phyloP scores from a whole-genome alignment of 192 early-diverging fungal genomes.

The Coemansia sp. region DNA sequence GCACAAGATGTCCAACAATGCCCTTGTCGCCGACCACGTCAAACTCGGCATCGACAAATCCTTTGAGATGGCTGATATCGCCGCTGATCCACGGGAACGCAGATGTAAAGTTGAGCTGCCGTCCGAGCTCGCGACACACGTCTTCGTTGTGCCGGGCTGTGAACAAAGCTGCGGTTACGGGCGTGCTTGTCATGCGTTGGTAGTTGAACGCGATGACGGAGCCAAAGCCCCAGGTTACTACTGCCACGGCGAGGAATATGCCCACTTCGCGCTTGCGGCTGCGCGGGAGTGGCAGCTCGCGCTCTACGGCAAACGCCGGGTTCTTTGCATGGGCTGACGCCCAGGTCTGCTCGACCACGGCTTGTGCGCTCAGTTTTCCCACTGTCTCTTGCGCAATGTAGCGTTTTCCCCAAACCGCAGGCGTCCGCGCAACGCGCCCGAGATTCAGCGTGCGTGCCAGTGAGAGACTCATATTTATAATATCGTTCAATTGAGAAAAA shows the following conservation, averaged over 20 bases:
- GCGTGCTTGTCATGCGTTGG: conserved; percentile 55
- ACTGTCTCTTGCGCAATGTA: background rate
- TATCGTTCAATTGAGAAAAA: background rate
- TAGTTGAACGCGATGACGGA: conserved; percentile 55
- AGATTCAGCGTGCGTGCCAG: background rate
- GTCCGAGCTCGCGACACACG: conserved; percentile 30
- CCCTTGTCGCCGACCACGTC: conserved; percentile 48
- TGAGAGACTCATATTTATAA: conserved; percentile 7
- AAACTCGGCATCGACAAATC: conserved; percentile 51
- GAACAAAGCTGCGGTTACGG: conserved; percentile 52
- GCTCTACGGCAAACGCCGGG: conserved; percentile 51
- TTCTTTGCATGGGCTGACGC: conserved; percentile 46
- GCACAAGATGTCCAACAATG: conserved; percentile 35
- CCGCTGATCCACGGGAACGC: conserved; percentile 56
- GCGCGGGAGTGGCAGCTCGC: conserved; percentile 44
- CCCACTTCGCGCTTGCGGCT: conserved; percentile 51
- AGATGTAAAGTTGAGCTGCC: conserved; percentile 49
- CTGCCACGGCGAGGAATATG: conserved; percentile 37
- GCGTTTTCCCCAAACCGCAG: background rate
- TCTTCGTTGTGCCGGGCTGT: conserved; percentile 50
- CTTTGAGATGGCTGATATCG: conserved; percentile 53
- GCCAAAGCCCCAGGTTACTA: conserved; percentile 49
- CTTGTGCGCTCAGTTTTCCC: conserved; percentile 14
- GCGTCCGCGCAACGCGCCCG: background rate
- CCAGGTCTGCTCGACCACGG: conserved; percentile 23